phyloP scores from a whole-genome alignment of 2,329 filamentous ascomycete species.

The Madurella mycetomatis region DNA sequence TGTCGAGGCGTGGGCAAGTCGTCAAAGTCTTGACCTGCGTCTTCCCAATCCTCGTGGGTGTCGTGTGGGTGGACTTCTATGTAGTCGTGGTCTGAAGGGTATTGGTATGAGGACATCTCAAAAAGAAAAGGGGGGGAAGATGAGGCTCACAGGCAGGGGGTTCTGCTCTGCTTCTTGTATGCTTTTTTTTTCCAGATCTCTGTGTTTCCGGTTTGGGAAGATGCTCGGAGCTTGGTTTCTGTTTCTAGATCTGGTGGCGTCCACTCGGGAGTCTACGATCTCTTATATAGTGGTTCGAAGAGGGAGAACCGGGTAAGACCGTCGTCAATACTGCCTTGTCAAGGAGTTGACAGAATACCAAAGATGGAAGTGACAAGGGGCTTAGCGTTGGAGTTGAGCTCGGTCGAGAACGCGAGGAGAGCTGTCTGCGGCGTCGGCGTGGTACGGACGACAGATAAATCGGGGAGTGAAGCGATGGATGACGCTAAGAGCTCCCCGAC shows the following conservation, averaged over 20 bases:
- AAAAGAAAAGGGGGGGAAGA: constrained; percentile 11
- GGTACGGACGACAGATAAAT: constrained; percentile 16
- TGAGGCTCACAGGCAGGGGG: constrained; percentile 21
- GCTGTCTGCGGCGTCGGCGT: constrained; percentile 18
- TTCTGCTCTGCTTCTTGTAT: constrained; percentile 15
- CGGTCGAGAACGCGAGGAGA: constrained; percentile 7
- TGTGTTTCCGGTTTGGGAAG: constrained; percentile 9
- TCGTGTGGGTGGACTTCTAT: constrained; percentile 13
- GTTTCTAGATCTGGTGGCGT: constrained; percentile 14
- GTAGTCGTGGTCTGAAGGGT: constrained; percentile 22
- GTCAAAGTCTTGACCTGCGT: constrained; percentile 5
- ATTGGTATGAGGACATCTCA: constrained; percentile 28
- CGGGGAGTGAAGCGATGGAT: constrained; percentile 14
- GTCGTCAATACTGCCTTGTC: constrained; percentile 12
- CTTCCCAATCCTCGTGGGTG: constrained; percentile 9
- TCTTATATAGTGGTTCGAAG: constrained; percentile 17
- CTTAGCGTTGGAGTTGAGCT: constrained; percentile 18
- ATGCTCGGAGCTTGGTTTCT: constrained; percentile 16
- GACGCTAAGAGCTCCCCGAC: constrained; percentile 18
- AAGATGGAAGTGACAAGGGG: constrained; percentile 24
- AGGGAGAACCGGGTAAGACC: neutral
- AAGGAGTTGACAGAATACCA: constrained; percentile 11
- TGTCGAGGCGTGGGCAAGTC: constrained; percentile 10
- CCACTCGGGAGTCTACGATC: constrained; percentile 12
- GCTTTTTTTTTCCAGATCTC: constrained; percentile 9